These are phyloP conservation scores for Leonotis leonurus DNA, from an alignment of 257 asterid species.

Conservation along the genomic window DNA sequence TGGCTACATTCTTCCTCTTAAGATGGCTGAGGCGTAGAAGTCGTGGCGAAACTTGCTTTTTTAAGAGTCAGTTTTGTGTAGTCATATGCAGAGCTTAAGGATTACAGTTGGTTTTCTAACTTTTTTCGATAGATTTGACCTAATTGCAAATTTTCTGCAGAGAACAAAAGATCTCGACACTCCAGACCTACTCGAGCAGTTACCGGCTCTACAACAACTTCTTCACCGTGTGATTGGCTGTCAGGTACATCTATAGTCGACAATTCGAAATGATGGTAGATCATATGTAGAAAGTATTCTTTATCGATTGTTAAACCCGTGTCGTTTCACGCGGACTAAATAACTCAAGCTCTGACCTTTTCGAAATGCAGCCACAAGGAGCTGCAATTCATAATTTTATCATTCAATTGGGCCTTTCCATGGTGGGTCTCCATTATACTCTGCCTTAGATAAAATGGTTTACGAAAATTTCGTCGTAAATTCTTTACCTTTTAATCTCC, in stretches of 20 bases:
- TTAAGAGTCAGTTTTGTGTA: too few species aligned
- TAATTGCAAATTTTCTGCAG: conserved; percentile 36
- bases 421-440: conserved; percentile 40
- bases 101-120: too few species aligned
- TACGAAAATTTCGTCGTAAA: too few species aligned
- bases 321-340: too few species aligned
- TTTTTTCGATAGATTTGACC: neutral
- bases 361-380: conserved; percentile 88
- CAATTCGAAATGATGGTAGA: too few species aligned
- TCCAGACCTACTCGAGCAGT: conserved; percentile 68
- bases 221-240: conserved; percentile 82
- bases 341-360: conserved; percentile 11
- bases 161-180: conserved; percentile 88
- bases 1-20: too few species aligned
- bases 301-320: neutral
- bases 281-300: too few species aligned
- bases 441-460: too few species aligned
- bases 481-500: conserved; percentile 10
- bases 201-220: conserved; percentile 84
- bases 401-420: conserved; percentile 87
- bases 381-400: conserved; percentile 76
- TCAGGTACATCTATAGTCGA: conserved; percentile 47
- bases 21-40: too few species aligned
- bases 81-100: too few species aligned
- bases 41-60: too few species aligned